A percentile compares a stretch with the other conserved stretches of the same genome.
These are phyloP conservation scores for Fraxinus sp. DNA, from an alignment of 305 asterid genomes.

Conservation along the genomic window DNA sequence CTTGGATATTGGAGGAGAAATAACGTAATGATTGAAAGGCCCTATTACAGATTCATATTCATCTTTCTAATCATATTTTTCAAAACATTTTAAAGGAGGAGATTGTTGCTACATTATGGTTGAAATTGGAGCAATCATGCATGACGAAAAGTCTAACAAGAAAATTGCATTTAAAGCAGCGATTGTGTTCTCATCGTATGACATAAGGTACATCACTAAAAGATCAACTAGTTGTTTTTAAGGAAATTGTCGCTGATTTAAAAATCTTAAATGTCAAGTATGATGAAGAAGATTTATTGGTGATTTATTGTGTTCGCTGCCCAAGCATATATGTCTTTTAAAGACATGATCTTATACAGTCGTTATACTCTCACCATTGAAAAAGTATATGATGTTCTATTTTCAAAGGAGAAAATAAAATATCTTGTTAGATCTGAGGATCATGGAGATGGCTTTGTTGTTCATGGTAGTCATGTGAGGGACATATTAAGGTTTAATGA, in stretches of 20 bases:
- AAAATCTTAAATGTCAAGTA: neutral
- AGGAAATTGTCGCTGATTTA: neutral
- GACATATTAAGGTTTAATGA: neutral
- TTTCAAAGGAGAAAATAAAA: too few species aligned
- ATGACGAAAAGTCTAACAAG: neutral
- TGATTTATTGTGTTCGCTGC: neutral
- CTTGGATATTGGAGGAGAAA: neutral
- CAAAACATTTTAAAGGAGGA: neutral
- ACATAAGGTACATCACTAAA: neutral
- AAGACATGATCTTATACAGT: neutral
- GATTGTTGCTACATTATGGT: neutral
- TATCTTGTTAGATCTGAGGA: too few species aligned
- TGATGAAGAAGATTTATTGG: neutral
- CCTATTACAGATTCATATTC: neutral
- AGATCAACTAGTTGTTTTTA: neutral
- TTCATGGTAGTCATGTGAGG: neutral
- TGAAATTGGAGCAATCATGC: neutral
- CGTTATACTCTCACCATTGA: neutral
- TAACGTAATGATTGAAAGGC: neutral
- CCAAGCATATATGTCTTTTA: neutral
- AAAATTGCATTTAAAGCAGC: too few species aligned
- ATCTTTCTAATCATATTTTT: neutral
- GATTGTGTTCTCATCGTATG: too few species aligned
- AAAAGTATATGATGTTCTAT: neutral
- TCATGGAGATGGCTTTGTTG: neutral